These are phyloP conservation scores for Acmispon strigosus DNA, from an alignment of 306 rosid genomes.

Conservation along the genomic window DNA sequence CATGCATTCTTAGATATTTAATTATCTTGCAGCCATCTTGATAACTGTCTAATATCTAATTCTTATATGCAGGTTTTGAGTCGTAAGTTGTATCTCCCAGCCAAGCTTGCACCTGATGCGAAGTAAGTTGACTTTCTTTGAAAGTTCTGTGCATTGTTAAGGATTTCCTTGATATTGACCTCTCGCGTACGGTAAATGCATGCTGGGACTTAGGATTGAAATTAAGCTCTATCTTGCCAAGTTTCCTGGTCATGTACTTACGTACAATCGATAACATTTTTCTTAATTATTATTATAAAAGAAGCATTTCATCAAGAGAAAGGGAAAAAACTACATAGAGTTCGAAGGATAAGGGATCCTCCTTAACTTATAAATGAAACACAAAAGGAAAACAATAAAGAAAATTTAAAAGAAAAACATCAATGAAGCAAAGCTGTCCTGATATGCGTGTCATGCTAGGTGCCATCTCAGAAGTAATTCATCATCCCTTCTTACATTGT, in stretches of 20 bases:
- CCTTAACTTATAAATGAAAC: neutral
- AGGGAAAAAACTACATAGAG: neutral
- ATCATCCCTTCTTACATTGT: neutral
- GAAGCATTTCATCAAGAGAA: neutral
- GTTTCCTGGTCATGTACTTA: neutral
- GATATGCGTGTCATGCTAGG: neutral
- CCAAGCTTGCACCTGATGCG: constrained; percentile 57
- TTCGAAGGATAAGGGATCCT: neutral
- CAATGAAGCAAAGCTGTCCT: neutral
- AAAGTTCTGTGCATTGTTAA: neutral
- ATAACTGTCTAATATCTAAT: constrained; percentile 10
- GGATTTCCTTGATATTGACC: constrained; percentile 1
- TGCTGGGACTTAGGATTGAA: neutral
- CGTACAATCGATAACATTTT: neutral
- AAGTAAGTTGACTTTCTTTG: constrained; percentile 44
- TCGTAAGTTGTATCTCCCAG: constrained; percentile 77
- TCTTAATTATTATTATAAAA: neutral
- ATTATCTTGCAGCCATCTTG: neutral
- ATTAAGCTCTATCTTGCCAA: constrained; percentile 8
- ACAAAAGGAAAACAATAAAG: neutral
- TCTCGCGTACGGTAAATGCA: neutral
- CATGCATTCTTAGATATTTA: neutral
- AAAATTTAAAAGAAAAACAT: no score
- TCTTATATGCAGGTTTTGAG: constrained; percentile 72
- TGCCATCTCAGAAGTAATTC: neutral